Percentiles rank a stretch among this genome's conserved stretches.
Evolutionary conservation across 2,329 filamentous ascomycete species (phyloP).

Genomic region (Phialophora tarda): DNA sequence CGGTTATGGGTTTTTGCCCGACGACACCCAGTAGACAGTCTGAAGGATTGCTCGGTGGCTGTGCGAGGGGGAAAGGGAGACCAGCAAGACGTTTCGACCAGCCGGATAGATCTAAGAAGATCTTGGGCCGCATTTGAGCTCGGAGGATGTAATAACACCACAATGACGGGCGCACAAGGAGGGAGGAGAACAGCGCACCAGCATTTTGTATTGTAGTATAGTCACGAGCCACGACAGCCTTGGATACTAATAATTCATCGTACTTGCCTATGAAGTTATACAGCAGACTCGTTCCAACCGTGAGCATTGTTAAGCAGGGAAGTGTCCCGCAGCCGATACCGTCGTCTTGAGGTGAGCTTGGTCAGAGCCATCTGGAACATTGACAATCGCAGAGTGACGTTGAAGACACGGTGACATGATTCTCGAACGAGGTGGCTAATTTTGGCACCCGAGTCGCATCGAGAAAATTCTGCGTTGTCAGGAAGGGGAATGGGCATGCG

Average conservation of each 20-base stretch:
- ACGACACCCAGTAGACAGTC: slow-evolving; percentile 46
- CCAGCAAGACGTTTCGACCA: slow-evolving; percentile 22
- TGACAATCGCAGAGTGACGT: slow-evolving; percentile 1
- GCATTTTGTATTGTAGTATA: slow-evolving; percentile 22
- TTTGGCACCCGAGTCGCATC: slow-evolving; percentile 5
- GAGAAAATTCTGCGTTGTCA: slow-evolving; percentile 1
- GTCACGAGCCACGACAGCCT: slow-evolving; percentile 18
- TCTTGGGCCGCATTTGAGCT: slow-evolving; percentile 5
- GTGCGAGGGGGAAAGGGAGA: not conserved
- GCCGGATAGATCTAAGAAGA: slow-evolving; percentile 9
- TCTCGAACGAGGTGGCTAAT: slow-evolving; percentile 9
- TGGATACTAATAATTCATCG: slow-evolving; percentile 13
- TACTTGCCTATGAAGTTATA: not conserved
- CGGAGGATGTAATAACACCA: slow-evolving; percentile 28
- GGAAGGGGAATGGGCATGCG: not conserved
- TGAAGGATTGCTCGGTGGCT: not conserved
- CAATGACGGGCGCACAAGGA: slow-evolving; percentile 8
- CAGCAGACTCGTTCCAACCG: not conserved
- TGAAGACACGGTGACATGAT: slow-evolving; percentile 17
- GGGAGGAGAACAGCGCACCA: not conserved
- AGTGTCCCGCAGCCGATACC: not conserved
- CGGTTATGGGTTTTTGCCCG: slow-evolving; percentile 43
- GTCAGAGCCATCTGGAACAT: slow-evolving; percentile 3
- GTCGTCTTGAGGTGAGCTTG: not conserved
- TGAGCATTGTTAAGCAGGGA: not conserved